Base-by-base conservation (phyloP, 306 rosid genomes). In the Trichosanthes cucumerina region DNA sequence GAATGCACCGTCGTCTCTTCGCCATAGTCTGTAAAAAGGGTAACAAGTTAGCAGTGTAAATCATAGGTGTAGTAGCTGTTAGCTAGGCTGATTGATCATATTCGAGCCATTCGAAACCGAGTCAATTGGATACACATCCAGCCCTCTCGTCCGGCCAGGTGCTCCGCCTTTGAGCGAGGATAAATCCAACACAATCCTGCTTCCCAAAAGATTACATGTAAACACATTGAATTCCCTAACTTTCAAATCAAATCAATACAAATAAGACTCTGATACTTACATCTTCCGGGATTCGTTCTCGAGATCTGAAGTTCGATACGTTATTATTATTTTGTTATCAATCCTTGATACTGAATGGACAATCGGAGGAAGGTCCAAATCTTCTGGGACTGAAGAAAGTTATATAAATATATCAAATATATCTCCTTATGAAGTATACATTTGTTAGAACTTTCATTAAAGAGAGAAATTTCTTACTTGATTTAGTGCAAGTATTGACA, bases 101-200 rank as follows among this genome's bases (percentile, higher is more conserved):
- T 50, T 72, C 76, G 82, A 81, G 71, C 85, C 88, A 34, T 89
- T 88, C 11, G 90, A 75, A 59, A 84, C 74, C 1, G 88, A 88
- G 83, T 79, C 80, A 7, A 81, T 82, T 56, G 86, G 80, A 53
- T 83, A 85, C 33, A 84, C 82, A 47, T 89, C 84, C 19, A 96
- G 88, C 19, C 99, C 99, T 89, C 99, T 86, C 4, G 99, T 91
- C 83, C 99, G 93, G 43, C 93, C 96, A 19, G 98, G 97, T 2
- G 97, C 93, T 5, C 99, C 98, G 0, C 93, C 99, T 81, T 88
- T 91, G 44, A 88, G 86, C 1, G 91, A 73, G 23, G 97, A 91
- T 68, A 88, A 83, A 88, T 92, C 97, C 83, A 96, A 70, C 81
- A 84, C 86, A 64, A 92, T 86, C 93, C 98, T 96, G 91, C 39